Evolutionary conservation across 805 yeast genomes (phyloP).

Genomic region (Huiozyma sinensis): DNA sequence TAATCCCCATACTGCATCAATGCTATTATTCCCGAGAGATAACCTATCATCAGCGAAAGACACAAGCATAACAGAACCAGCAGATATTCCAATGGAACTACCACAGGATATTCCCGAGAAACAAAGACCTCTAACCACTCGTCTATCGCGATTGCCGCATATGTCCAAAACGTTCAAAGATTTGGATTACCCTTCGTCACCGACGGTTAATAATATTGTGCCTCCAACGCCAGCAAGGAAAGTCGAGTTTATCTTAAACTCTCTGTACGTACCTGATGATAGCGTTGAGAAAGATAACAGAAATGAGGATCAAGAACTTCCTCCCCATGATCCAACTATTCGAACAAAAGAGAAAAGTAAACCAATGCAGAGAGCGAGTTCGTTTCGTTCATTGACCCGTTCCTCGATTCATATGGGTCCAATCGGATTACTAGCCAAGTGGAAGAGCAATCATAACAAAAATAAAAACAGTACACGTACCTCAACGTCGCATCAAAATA

Average conservation of each 20-base stretch:
- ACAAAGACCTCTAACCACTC: no score
- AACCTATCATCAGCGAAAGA: constrained; percentile 8
- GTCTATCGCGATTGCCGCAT: constrained; percentile 9
- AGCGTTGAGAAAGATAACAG: not conserved
- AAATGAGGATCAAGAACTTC: not conserved
- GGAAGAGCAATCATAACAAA: constrained; percentile 21
- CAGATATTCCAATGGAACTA: constrained; percentile 1
- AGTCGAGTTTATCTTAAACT: constrained; percentile 35
- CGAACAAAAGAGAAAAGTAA: not conserved
- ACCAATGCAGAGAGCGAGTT: not conserved
- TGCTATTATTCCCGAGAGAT: constrained; percentile 24
- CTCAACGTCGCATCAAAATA: constrained; percentile 3
- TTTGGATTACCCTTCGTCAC: constrained; percentile 37
- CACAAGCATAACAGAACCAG: not conserved
- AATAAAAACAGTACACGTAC: not conserved
- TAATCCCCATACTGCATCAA: constrained; percentile 18
- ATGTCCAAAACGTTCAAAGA: constrained; percentile 21
- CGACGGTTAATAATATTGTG: constrained; percentile 33
- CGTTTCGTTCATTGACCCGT: not conserved
- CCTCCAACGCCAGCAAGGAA: constrained; percentile 65
- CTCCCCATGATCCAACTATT: no score
- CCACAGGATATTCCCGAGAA: constrained; percentile 4
- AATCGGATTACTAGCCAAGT: constrained; percentile 20
- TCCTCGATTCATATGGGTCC: constrained; percentile 12
- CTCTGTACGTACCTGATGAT: constrained; percentile 18